Evolutionary conservation across 78 protist genomes (phyloP), one percentile per base, ranked within the genome.

Genomic region (Dictyostelium intermedium): DNA sequence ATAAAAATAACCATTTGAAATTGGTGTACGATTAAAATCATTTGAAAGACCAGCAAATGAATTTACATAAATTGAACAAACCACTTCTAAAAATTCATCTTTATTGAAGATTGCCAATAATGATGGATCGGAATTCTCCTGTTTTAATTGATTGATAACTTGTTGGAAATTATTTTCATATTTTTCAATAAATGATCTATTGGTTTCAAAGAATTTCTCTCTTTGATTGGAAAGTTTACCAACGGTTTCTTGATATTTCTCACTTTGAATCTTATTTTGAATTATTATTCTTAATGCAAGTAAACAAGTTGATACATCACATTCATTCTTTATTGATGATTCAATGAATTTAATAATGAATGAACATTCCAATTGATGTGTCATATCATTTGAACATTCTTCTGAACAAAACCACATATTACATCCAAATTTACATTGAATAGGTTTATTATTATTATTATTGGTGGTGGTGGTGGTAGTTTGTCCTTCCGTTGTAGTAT

Each of bases 341-440:
- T 80, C 72, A 5, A 43, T 39, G 2, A 80, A 32, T 47, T 50
- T 45, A 5, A 8, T 34, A 5, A 89, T 43, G 18, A 89, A 89
- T 32, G 94, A 89, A n/a, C 94, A 89, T 47, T 89, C 94, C 34
- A 89, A 50, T 47, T 89, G 94, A 89, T 89, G 94, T 9, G 56
- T 47, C 82, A 89, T 80, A 32, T 80, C 74, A 50, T 78, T 69
- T 35, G 50, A 13, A 60, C 94, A 89, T 3, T 20, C 2, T 5
- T 34, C 43, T 4, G 60, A 23, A 50, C 94, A 89, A 69, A 89
- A 89, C 76, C 47, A 80, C 81, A 80, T 25, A 39, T 30, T 72
- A 45, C 93, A 89, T 30, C 94, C 85, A 27, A 69, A 89, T 41
- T 73, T n/a, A 80, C 94, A 89, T 39, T 20, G 56, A 39, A 39